Base-by-base conservation (phyloP, 495 filamentous ascomycete species). In the Ramalina peruviana region DNA sequence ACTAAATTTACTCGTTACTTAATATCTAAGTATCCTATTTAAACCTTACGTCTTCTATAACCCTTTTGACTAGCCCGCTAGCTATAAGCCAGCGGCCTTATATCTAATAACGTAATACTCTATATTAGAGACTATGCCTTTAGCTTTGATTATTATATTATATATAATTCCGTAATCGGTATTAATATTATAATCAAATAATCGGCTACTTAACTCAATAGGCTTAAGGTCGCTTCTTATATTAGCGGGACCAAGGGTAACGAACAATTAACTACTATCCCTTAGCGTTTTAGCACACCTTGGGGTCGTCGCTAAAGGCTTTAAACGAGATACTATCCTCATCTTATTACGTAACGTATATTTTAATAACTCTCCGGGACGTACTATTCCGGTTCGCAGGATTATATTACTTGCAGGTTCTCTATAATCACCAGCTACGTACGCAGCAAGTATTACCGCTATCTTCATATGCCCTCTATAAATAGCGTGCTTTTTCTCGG, bases 401-500 rank as follows among this genome's bases (percentile, higher is more conserved):
- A 16, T n/a, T 25, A 7, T 16, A 23, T 26, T 45, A 19, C 40
- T 33, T 23, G 9, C 7, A 13, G 38, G 17, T 26, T 10, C n/a
- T 12, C 30, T 26, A 17, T 23, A 4, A 16, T 36, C 44, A 17
- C n/a, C 16, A 20, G 20, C 20, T 48, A 4, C 50, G 36, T 23
- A 17, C 3, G 40, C 44, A 40, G 19, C 6, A 47, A 53, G 43
- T 9, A 36, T 7, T 48, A 37, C 16, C 6, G 51, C 51, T 20
- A 48, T 25, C 37, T 33, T 48, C 23, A 48, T 23, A 40, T 58
- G 60, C 5, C 55, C 60, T 36, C 55, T 53, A 40, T 54, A 53
- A 43, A 48, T 43, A 37, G 56, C 61, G 47, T 58, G 55, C 38
- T 58, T 55, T 43, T 51, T 65, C 33, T 55, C 58, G 40, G 46